Evolutionary conservation across 176 grass and related monocot genomes (phyloP), one percentile per base, ranked within the genome.

Genomic region (Zoysia pacifica): DNA sequence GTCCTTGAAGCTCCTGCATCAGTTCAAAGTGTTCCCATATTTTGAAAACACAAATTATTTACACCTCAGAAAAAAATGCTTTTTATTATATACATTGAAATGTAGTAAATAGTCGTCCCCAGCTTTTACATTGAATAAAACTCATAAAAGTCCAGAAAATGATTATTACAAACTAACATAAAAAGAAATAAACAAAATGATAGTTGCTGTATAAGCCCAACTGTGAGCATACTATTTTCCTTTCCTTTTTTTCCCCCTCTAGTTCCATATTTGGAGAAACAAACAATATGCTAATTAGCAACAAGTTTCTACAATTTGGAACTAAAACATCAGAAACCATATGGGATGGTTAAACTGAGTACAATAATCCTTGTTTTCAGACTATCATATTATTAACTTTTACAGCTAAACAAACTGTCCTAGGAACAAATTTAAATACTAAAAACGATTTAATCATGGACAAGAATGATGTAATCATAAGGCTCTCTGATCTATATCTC

Each of bases 1-100:
- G 78, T 46, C 95, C 95, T 79, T 94, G 90, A 77, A 98, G 92
- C 12, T 93, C 90, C 95, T 98, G 77, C 40, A 81, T 69, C 48
- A 88, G 53, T 73, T 69, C 12, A 71, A 72, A 87, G 48, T 47
- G 18, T 79, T 69, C 49, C 12, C 78, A 41, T 62, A 42, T 39
- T 69, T 72, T 62, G 56, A 46, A 79, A 63, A 39, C 36, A 48
- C 58, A 75, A 62, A 89, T 46, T 28, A 62, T 44, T 74, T 56
- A 82, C 12, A 28, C 65, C 60, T 65, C 38, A 71, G 10, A 39
- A 83, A 69, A 58, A 53, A 5, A 41, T 64, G 45, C 36, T 58
- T 13, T 35, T 41, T 54, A 69, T 20, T 9, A 28, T 9, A 60
- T 60, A 20, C 18, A 20, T 20, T 20, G 4, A 7, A 60, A 19